phyloP scores from a whole-genome alignment of 306 rosid genomes.

The Canavalia gladiata region DNA sequence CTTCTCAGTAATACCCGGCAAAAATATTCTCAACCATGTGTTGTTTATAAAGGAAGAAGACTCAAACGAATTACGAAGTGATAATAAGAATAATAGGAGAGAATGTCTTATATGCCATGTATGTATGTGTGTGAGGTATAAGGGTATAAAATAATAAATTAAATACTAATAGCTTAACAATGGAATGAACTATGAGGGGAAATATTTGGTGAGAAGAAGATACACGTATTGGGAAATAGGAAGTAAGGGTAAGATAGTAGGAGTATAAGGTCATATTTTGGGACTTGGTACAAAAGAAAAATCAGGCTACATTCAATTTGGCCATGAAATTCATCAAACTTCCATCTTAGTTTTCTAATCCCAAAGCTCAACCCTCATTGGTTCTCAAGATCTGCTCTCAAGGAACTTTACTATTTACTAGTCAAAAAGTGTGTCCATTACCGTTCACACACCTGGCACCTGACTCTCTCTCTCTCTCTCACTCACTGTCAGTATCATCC shows the following conservation, averaged over 20 bases:
- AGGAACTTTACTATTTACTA: conserved; percentile 51
- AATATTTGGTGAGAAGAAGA: conserved; percentile 51
- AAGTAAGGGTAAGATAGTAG: conserved; percentile 15
- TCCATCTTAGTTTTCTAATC: conserved; percentile 55
- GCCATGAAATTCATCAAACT: conserved; percentile 73
- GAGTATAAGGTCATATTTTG: conserved; percentile 58
- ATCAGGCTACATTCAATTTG: conserved; percentile 49
- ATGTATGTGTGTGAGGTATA: conserved; percentile 35
- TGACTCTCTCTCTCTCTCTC: conserved; percentile 36
- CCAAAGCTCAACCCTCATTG: conserved; percentile 60
- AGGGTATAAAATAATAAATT: conserved; percentile 21
- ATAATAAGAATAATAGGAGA: conserved; percentile 28
- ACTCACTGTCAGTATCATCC: conserved; percentile 43
- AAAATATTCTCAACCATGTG: conserved; percentile 57
- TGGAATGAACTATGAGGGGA: conserved; percentile 28
- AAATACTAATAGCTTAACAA: background rate
- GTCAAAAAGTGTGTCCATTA: conserved; percentile 8
- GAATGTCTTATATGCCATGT: conserved; percentile 63
- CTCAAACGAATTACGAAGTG: conserved; percentile 24
- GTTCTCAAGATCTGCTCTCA: conserved; percentile 66
- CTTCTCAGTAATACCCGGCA: conserved; percentile 52
- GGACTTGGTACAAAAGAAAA: conserved; percentile 68
- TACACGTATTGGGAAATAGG: conserved; percentile 30
- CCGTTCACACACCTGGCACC: conserved; percentile 39
- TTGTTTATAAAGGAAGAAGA: conserved; percentile 29